Base-by-base conservation (phyloP, 208 protist species). In the Lotmaria passim region DNA sequence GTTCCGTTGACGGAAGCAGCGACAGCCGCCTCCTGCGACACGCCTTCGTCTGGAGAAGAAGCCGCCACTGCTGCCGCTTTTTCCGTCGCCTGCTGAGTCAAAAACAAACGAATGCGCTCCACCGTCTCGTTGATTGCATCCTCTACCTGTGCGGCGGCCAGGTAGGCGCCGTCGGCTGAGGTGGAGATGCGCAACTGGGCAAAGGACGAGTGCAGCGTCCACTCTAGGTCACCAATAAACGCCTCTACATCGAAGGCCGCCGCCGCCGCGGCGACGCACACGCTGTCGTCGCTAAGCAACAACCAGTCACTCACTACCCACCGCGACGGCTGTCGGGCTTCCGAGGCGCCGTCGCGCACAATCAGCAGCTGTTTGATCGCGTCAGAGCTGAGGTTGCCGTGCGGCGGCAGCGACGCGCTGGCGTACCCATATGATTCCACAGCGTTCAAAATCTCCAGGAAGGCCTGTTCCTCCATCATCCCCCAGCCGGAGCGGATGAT, bases 241-340 rank as follows among this genome's bases (percentile, higher is more conserved):
- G 78, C 47, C 31, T 81, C 56, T 12, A 56, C 47, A 12, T 81
- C 63, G 21, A 74, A 83, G 3, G n/a, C 19, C 10, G 14, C 39
- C 7, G 60, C 50, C 23, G 8, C 56, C 21, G 24, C 56, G 3
- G 38, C 34, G 23, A 26, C 26, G n/a, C n/a, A n/a, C n/a, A n/a
- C 10, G 52, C 17, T 61, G 33, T 79, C 67, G 28, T 85, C 78
- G 34, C 60, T 62, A 5, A 83, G 43, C 23, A 95, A 70, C 44
- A 81, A 50, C 90, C 90, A 95, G 71, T 95, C 90, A n/a, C 83
- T 79, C 43, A 95, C 80, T 8, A 92, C 90, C 90, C 90, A 95
- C 15, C 90, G 78, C 14, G 87, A 91, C 5, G 59, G 57, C 55
- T 85, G 70, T 41, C 73, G 58, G 8, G 66, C 59, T 69, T 95